phyloP scores from a whole-genome alignment of 768 basidiomycete genomes.

The Mycena rosella region DNA sequence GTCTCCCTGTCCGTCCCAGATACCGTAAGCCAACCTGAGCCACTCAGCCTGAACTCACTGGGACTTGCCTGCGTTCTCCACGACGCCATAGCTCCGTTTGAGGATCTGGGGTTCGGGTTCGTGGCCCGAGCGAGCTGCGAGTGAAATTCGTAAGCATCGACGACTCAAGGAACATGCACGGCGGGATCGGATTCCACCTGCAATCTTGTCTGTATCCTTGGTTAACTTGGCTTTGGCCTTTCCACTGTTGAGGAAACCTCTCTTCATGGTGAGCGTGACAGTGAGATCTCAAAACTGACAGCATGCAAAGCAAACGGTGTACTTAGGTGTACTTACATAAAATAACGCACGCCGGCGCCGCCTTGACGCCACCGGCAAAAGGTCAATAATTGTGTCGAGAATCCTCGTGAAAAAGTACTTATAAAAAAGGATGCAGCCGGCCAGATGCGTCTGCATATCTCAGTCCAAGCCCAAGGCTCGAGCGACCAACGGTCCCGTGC shows the following conservation, averaged over 20 bases:
- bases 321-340: too few relatives aligned
- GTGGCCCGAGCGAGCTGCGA: neutral
- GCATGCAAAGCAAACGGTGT: neutral
- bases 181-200: slow-evolving; percentile 22
- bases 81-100: neutral
- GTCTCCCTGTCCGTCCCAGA: neutral
- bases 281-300: neutral
- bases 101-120: neutral
- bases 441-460: too few relatives aligned
- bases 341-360: too few relatives aligned
- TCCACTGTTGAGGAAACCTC: slow-evolving; percentile 16
- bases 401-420: too few relatives aligned
- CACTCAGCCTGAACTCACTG: neutral
- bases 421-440: too few relatives aligned
- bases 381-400: too few relatives aligned
- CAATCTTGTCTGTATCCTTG: slow-evolving; percentile 8
- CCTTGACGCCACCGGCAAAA: too few relatives aligned
- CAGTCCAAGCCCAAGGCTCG: too few relatives aligned
- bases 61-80: slow-evolving; percentile 7
- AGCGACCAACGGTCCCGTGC: too few relatives aligned
- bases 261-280: slow-evolving; percentile 27
- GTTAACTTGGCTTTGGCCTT: slow-evolving; percentile 24
- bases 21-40: too few relatives aligned
- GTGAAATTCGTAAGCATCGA: too few relatives aligned
- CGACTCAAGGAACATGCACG: neutral